Conservation (phyloP, 2,329 filamentous ascomycete genomes). For the Plectosphaerella plurivora region DNA sequence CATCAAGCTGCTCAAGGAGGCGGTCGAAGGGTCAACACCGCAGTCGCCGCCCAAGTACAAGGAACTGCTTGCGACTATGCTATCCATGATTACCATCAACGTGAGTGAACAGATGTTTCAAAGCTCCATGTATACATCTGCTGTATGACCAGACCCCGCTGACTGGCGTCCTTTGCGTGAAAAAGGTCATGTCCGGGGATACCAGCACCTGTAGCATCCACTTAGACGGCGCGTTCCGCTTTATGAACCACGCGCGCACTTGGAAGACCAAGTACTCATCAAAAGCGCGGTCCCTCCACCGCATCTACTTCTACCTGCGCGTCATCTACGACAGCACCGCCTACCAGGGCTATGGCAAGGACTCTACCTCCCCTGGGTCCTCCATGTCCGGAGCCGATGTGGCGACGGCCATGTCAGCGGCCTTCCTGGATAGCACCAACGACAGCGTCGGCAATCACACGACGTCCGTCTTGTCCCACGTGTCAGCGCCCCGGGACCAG, state of each 20-base stretch:
- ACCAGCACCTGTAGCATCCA: slow-evolving; percentile 16
- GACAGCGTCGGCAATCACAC: no score
- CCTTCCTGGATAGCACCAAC: not conserved
- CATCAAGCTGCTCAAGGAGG: slow-evolving; percentile 15
- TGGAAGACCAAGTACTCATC: slow-evolving; percentile 10
- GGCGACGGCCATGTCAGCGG: not conserved
- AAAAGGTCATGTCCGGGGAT: slow-evolving; percentile 19
- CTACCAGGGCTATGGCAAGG: not conserved
- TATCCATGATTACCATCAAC: slow-evolving; percentile 22
- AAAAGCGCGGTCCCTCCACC: slow-evolving; percentile 10
- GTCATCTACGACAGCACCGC: slow-evolving; percentile 18
- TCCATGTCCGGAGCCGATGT: not conserved
- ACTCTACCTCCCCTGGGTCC: not conserved
- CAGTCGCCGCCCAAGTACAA: slow-evolving; percentile 16
- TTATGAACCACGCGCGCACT: slow-evolving; percentile 13
- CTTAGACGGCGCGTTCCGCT: slow-evolving; percentile 13
- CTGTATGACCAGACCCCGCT: no score
- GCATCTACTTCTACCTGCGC: slow-evolving; percentile 18
- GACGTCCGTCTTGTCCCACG: not conserved
- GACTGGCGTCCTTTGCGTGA: no score
- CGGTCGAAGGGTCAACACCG: slow-evolving; percentile 11
- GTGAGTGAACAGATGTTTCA: slow-evolving; percentile 6
- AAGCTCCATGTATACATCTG: no score
- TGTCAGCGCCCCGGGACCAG: not conserved
- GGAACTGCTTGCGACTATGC: slow-evolving; percentile 20